A percentile compares a stretch with the other conserved stretches of the same genome.
phyloP scores from a whole-genome alignment of 1,284 basidiomycete genomes.

The Irpex sp. region DNA sequence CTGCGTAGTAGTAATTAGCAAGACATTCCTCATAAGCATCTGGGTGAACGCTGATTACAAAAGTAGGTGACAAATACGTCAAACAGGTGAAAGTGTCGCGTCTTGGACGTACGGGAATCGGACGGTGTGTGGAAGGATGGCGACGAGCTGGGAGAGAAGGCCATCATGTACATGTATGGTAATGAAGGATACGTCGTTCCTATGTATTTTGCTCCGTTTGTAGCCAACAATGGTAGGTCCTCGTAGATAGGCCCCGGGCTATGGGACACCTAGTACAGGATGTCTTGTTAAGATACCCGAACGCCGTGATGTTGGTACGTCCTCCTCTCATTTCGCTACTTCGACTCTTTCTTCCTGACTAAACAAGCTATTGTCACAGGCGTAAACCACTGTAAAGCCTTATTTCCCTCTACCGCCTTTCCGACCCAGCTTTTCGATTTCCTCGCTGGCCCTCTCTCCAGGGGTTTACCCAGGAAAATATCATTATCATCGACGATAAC shows the following conservation, averaged over 20 bases:
- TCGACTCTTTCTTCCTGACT: not conserved
- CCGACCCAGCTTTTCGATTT: conserved; percentile 11
- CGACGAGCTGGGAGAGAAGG: conserved; percentile 4
- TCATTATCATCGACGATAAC: conserved; percentile 7
- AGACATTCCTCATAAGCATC: too few species aligned
- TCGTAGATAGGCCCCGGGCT: conserved; percentile 8
- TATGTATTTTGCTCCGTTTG: not conserved
- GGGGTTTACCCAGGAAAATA: conserved; percentile 6
- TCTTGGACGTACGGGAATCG: conserved; percentile 8
- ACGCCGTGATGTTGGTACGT: conserved; percentile 6
- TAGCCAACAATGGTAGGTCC: not conserved
- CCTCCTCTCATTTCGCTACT: not conserved
- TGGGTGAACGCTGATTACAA: not conserved
- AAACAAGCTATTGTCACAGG: not conserved
- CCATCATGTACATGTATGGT: conserved; percentile 11
- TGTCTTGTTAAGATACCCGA: conserved; percentile 6
- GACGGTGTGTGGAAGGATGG: conserved; percentile 1
- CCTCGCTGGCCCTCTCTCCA: conserved; percentile 2
- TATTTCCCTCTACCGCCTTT: conserved; percentile 6
- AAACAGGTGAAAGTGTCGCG: conserved; percentile 3
- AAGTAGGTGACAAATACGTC: not conserved
- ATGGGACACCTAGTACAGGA: conserved; percentile 13
- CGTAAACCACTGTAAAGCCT: conserved; percentile 10
- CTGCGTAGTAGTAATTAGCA: too few species aligned
- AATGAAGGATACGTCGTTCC: conserved; percentile 6